Evolutionary conservation across 2,329 filamentous ascomycete genomes (phyloP), one percentile per base, ranked within the genome.

Genomic region (Aspergillus costaricaensis): DNA sequence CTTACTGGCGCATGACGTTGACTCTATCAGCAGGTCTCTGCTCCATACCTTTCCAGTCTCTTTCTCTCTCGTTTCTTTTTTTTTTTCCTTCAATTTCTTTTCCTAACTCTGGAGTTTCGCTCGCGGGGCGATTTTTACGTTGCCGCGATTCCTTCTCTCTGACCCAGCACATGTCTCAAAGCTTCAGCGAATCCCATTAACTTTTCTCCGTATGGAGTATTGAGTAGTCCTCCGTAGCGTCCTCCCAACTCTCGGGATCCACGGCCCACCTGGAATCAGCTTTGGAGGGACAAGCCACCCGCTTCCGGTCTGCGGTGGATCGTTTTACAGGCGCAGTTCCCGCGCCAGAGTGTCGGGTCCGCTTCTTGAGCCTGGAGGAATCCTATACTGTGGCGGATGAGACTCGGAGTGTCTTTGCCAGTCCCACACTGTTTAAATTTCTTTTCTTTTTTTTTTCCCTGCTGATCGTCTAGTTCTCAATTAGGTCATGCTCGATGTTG

Each of bases 331-430:
- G 48, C 53, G 59, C 63, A 68, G 60, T 60, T 67, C 57, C 54
- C 58, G 64, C 58, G 59, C 70, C 69, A 63, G 43, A 63, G 53
- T 67, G 70, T 69, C 68, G 69, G 70, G 68, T 67, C 68, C 57
- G 62, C 30, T 17, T 39, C 19, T 14, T 49, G 44, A 25, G 25
- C 7, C 25, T 8, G 8, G 25, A 25, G 44, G 9, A 43, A 43
- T 43, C 7, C 39, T 43, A 43, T 43, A 17, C 39, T 49, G 23
- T 27, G 21, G 44, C 19, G 43, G 14, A 49, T 17, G 21, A 27
- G 44, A 44, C 41, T 43, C 39, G 39, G 8, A 43, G n/a, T 10
- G 39, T 17, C 39, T 43, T 19, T 43, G n/a, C 39, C 39, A 43
- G 39, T 44, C 41, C 17, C 17, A 21, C 17, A 10, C 27, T 30